These are phyloP conservation scores for Orobanche coerulescens DNA, from an alignment of 257 asterid species.

Conservation along the genomic window DNA sequence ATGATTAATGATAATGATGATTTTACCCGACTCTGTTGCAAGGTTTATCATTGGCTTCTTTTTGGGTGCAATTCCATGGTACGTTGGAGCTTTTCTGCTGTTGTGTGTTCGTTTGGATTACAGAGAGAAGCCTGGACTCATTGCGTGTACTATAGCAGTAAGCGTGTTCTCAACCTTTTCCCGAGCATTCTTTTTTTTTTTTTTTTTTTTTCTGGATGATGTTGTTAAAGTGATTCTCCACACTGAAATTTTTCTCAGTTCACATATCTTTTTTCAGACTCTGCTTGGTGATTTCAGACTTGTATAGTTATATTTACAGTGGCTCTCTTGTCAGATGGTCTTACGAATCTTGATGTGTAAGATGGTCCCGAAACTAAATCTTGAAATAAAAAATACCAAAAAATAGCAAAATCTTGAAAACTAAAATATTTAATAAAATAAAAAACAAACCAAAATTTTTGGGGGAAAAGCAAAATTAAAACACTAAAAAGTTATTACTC, in stretches of 20 bases:
- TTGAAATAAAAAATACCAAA: no score
- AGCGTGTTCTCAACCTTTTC: slow-evolving; percentile 28
- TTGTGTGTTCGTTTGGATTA: slow-evolving; percentile 70
- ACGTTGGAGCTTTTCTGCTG: slow-evolving; percentile 71
- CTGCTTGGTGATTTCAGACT: no score
- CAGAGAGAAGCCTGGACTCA: slow-evolving; percentile 89
- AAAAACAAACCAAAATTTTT: no score
- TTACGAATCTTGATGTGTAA: no score
- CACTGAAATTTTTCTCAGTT: not conserved
- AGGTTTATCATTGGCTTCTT: slow-evolving; percentile 81
- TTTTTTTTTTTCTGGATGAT: not conserved
- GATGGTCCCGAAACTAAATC: no score
- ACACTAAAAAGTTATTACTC: no score
- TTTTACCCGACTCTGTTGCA: slow-evolving; percentile 16
- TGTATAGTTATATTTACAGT: no score
- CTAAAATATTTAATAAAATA: no score
- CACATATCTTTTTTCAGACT: no score
- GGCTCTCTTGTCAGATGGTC: no score
- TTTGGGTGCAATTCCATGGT: slow-evolving; percentile 89
- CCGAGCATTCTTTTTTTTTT: not conserved
- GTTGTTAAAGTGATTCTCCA: not conserved
- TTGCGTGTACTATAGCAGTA: slow-evolving; percentile 82
- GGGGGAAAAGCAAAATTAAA: no score
- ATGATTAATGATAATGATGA: slow-evolving; percentile 7
- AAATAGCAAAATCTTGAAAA: no score